phyloP scores from a whole-genome alignment of 805 yeast genomes.

The Candida koratica region DNA sequence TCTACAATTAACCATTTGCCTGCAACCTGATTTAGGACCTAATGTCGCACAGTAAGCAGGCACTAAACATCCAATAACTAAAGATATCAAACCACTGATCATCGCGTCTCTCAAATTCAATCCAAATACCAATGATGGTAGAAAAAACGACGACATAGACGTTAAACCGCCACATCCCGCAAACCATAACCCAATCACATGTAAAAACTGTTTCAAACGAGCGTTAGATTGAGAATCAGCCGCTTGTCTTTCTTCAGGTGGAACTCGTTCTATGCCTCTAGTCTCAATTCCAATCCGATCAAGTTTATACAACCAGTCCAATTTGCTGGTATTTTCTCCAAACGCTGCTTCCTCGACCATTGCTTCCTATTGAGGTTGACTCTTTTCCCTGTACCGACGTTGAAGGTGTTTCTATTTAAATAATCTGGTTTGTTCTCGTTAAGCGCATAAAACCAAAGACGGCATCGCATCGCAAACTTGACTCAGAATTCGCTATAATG shows the following conservation, averaged over 20 bases:
- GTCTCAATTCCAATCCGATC: constrained; percentile 30
- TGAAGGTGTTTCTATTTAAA: no score
- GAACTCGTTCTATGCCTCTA: constrained; percentile 34
- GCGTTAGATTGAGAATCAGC: constrained; percentile 9
- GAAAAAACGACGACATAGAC: constrained; percentile 35
- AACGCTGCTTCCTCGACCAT: constrained; percentile 56
- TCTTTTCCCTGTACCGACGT: no score
- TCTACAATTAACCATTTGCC: constrained; percentile 37
- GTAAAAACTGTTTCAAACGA: constrained; percentile 20
- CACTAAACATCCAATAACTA: constrained; percentile 31
- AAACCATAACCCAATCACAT: constrained; percentile 35
- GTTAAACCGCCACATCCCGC: constrained; percentile 39
- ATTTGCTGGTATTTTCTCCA: constrained; percentile 36
- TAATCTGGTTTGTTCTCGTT: no score
- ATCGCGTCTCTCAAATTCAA: constrained; percentile 25
- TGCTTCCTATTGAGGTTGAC: no score
- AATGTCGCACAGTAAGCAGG: constrained; percentile 37
- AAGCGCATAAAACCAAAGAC: no score
- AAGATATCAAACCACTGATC: constrained; percentile 27
- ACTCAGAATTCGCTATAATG: no score
- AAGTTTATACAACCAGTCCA: constrained; percentile 20
- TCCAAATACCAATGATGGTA: constrained; percentile 28
- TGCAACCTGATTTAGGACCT: constrained; percentile 38
- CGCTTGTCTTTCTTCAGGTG: constrained; percentile 23
- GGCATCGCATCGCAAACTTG: no score